A percentile compares a stretch with the other conserved stretches of the same genome.
Conservation (phyloP, 2,329 filamentous ascomycete species). For the Cercospora brassicicola region DNA sequence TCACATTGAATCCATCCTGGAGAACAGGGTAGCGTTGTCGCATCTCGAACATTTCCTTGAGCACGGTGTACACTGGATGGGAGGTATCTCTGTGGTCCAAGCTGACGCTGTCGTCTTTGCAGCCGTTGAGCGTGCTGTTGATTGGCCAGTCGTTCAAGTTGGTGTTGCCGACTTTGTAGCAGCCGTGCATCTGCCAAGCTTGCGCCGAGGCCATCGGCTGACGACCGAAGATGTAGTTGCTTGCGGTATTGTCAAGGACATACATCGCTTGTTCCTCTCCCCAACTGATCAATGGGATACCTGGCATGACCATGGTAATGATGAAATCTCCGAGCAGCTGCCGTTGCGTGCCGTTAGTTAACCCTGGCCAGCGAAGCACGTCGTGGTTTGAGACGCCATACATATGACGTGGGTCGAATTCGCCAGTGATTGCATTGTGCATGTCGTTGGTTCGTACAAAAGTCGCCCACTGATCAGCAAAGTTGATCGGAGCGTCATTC, state of each 20-base stretch:
- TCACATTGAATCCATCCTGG: conserved; percentile 59
- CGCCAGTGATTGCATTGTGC: conserved; percentile 60
- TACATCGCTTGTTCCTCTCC: conserved; percentile 68
- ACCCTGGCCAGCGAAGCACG: conserved; percentile 63
- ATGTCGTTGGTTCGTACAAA: conserved; percentile 61
- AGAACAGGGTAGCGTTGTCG: conserved; percentile 58
- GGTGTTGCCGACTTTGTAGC: conserved; percentile 57
- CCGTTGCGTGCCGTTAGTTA: conserved; percentile 58
- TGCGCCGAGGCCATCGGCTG: conserved; percentile 62
- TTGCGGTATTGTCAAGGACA: conserved; percentile 62
- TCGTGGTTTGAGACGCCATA: conserved; percentile 67
- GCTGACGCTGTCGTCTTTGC: conserved; percentile 57
- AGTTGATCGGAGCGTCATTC: conserved; percentile 57
- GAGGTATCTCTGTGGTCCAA: conserved; percentile 64
- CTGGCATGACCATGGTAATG: conserved; percentile 60
- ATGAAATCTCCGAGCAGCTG: conserved; percentile 61
- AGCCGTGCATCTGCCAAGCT: conserved; percentile 66
- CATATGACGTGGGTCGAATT: conserved; percentile 65
- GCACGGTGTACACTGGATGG: conserved; percentile 60
- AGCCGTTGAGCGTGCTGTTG: conserved; percentile 55
- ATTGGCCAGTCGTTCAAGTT: conserved; percentile 62
- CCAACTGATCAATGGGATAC: conserved; percentile 62
- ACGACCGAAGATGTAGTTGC: conserved; percentile 66
- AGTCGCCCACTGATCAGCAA: conserved; percentile 55
- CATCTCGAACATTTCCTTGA: conserved; percentile 64